phyloP scores from a whole-genome alignment of 768 basidiomycete species.

The Russula abietina region DNA sequence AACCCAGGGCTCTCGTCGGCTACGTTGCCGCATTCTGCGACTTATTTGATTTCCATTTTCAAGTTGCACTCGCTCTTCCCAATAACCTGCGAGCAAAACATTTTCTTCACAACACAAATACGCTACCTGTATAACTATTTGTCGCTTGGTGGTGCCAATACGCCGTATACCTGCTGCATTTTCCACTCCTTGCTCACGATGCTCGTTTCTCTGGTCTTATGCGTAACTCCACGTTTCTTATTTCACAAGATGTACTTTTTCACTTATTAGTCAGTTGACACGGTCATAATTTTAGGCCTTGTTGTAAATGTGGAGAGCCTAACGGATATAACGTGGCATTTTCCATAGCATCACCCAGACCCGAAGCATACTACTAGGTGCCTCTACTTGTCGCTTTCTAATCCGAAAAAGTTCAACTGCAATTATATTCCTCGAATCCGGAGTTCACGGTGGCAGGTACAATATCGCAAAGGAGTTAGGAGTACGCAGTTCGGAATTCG shows the following conservation, averaged over 20 bases:
- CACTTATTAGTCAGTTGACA: slow-evolving; percentile 13
- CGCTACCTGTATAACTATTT: neutral
- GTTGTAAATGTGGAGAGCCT: neutral
- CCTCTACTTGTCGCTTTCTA: neutral
- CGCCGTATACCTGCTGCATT: slow-evolving; percentile 6
- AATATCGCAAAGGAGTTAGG: neutral
- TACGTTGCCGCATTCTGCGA: neutral
- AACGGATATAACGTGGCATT: slow-evolving; percentile 1
- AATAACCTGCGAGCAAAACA: neutral
- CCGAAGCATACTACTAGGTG: neutral
- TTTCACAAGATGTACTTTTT: slow-evolving; percentile 4
- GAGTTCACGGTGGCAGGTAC: neutral
- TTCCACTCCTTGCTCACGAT: neutral
- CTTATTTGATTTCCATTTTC: neutral
- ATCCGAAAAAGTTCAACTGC: neutral
- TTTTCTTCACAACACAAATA: neutral
- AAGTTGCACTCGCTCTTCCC: neutral
- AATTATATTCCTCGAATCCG: neutral
- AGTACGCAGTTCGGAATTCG: neutral
- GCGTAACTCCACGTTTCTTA: neutral
- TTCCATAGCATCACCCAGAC: neutral
- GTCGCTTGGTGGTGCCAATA: neutral
- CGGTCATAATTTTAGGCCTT: neutral
- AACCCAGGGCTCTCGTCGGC: neutral
- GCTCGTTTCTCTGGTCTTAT: neutral